These are phyloP conservation scores for Sporothrix curviconia DNA, from an alignment of 2,329 filamentous ascomycete species.

Conservation along the genomic window DNA sequence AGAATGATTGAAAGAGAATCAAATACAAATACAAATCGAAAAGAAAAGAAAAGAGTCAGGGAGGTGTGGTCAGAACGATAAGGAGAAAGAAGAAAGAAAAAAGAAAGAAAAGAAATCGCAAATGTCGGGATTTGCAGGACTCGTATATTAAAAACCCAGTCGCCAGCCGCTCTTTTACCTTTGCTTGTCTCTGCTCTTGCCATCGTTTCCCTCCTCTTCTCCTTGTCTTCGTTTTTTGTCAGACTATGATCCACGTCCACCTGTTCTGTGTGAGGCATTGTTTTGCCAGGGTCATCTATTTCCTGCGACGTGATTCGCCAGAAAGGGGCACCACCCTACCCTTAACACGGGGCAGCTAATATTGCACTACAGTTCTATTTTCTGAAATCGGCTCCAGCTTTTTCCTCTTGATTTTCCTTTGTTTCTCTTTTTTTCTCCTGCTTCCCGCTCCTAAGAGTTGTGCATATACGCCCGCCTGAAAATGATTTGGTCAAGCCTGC, in stretches of 20 bases:
- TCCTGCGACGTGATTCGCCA: background rate
- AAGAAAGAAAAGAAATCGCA: background rate
- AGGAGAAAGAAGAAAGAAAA: too few species aligned
- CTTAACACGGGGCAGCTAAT: background rate
- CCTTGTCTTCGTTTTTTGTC: background rate
- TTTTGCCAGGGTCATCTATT: background rate
- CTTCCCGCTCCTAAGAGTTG: background rate
- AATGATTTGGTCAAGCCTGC: too few species aligned
- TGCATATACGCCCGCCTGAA: background rate
- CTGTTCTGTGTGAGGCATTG: slow-evolving; percentile 14
- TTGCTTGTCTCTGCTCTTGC: background rate
- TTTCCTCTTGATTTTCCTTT: background rate
- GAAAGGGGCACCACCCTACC: background rate
- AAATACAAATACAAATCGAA: background rate
- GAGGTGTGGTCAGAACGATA: background rate
- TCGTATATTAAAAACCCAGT: slow-evolving; percentile 17
- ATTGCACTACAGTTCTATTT: slow-evolving; percentile 4
- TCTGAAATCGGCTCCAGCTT: slow-evolving; percentile 9
- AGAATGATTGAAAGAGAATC: background rate
- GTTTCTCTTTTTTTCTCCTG: background rate
- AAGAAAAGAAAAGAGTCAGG: background rate
- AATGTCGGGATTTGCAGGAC: slow-evolving; percentile 14
- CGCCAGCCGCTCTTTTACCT: slow-evolving; percentile 11
- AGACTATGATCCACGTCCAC: slow-evolving; percentile 1
- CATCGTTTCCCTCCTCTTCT: background rate